These are phyloP conservation scores for Jaapia argillacea DNA, from an alignment of 768 basidiomycete species.

Conservation along the genomic window DNA sequence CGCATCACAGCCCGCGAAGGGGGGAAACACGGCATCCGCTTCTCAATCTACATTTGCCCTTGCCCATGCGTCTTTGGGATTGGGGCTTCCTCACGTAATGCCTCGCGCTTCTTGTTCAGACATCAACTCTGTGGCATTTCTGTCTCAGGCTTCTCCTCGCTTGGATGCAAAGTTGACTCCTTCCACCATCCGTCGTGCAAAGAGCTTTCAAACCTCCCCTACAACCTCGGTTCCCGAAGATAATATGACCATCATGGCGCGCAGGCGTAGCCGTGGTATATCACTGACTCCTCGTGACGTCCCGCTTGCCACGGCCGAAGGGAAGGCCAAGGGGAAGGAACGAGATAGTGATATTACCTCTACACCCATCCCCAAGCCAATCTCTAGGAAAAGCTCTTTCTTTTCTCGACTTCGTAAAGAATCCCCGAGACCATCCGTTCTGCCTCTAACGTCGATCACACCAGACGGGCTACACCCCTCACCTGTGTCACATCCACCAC, in stretches of 20 bases:
- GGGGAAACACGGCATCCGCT: constrained; percentile 6
- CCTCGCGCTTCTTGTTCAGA: constrained; percentile 35
- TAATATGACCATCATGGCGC: too few species aligned
- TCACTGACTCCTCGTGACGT: constrained; percentile 43
- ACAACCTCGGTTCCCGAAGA: too few species aligned
- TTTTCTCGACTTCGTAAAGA: constrained; percentile 20
- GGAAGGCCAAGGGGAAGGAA: constrained; percentile 35
- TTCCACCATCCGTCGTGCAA: constrained; percentile 33
- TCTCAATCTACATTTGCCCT: constrained; percentile 29
- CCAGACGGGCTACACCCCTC: too few species aligned
- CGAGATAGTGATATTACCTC: constrained; percentile 20
- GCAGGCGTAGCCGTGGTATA: constrained; percentile 36
- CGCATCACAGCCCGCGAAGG: constrained; percentile 5
- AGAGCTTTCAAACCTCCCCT: too few species aligned
- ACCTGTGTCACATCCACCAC: too few species aligned
- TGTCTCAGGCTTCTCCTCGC: constrained; percentile 9
- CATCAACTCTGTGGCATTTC: constrained; percentile 38
- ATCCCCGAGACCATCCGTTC: too few species aligned
- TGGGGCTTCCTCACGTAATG: constrained; percentile 47
- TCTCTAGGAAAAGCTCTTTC: constrained; percentile 55
- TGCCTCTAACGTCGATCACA: too few species aligned
- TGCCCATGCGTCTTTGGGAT: constrained; percentile 46
- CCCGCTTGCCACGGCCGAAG: constrained; percentile 16
- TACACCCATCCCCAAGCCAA: constrained; percentile 24
- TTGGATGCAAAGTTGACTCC: too few species aligned